These are phyloP conservation scores for Scenedesmus sp. DNA, from an alignment of 163 green algal genomes.

Conservation along the genomic window DNA sequence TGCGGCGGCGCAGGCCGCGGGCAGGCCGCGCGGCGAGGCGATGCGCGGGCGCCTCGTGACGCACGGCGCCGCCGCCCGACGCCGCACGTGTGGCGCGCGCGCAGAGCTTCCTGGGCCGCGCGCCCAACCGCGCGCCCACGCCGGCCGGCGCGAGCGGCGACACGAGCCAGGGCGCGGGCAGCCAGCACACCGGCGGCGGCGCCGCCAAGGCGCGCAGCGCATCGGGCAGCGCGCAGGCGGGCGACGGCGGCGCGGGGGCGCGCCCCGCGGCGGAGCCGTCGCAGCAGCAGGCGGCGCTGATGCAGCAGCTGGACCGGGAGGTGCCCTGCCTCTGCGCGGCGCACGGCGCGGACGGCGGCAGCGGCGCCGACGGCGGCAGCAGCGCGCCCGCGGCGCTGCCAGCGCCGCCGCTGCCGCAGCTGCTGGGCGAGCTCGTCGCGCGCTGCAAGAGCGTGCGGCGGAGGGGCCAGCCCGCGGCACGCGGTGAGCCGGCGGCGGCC, in stretches of 20 bases:
- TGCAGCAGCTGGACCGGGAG: constrained; percentile 31
- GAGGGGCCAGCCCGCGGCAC: no score
- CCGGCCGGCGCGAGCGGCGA: constrained; percentile 5
- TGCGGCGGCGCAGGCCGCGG: not conserved
- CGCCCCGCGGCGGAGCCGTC: not conserved
- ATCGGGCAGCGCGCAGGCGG: constrained; percentile 15
- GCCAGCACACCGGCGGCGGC: constrained; percentile 10
- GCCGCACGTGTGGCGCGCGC: not conserved
- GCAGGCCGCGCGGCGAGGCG: not conserved
- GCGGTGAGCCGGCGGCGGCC: no score
- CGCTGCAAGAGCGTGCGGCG: no score
- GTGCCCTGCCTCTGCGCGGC: not conserved
- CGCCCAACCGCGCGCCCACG: constrained; percentile 4
- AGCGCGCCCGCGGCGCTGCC: no score
- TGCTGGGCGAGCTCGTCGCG: no score
- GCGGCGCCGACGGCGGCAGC: not conserved
- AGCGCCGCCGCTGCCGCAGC: no score
- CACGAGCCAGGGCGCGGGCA: constrained; percentile 16
- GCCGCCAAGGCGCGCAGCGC: not conserved
- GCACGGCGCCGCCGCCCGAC: not conserved
- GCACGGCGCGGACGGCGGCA: no score
- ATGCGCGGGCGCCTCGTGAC: not conserved
- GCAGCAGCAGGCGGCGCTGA: constrained; percentile 9
- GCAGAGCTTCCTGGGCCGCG: constrained; percentile 16
- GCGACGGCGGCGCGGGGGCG: not conserved